These are phyloP conservation scores for Trypanosoma vivax DNA, from an alignment of 208 protist genomes.

Conservation along the genomic window DNA sequence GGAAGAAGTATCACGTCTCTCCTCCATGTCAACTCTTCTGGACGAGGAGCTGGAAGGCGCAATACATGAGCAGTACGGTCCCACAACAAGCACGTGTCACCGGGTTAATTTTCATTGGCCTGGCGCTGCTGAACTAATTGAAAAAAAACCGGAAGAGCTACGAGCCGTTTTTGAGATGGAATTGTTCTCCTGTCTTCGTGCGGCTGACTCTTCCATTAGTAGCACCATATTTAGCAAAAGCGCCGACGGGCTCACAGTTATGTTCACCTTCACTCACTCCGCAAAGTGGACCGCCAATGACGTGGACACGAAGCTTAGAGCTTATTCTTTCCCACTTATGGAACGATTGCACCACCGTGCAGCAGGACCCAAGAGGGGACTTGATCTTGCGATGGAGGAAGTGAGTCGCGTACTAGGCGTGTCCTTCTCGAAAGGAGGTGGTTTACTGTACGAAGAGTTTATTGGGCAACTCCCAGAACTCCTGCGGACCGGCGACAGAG, in stretches of 20 bases:
- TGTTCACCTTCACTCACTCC: slow-evolving; percentile 34
- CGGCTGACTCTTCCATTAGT: slow-evolving; percentile 27
- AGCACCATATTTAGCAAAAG: slow-evolving; percentile 10
- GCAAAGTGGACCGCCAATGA: slow-evolving; percentile 8
- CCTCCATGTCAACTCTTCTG: too few relatives aligned
- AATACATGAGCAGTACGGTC: too few relatives aligned
- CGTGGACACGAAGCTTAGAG: slow-evolving; percentile 24
- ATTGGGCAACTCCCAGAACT: slow-evolving; percentile 26
- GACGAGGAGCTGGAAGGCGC: too few relatives aligned
- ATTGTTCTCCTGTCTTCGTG: slow-evolving; percentile 24
- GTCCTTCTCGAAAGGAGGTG: slow-evolving; percentile 28
- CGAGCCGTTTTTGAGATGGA: slow-evolving; percentile 22
- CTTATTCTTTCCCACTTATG: slow-evolving; percentile 28
- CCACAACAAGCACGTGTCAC: slow-evolving; percentile 41
- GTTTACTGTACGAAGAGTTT: slow-evolving; percentile 37
- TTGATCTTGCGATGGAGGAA: slow-evolving; percentile 41
- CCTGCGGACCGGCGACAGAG: slow-evolving; percentile 30
- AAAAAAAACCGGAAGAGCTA: slow-evolving; percentile 42
- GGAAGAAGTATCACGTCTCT: too few relatives aligned
- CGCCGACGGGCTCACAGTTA: slow-evolving; percentile 19
- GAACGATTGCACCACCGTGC: slow-evolving; percentile 22
- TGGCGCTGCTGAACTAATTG: slow-evolving; percentile 19
- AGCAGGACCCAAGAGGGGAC: slow-evolving; percentile 23
- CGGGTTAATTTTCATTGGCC: slow-evolving; percentile 26
- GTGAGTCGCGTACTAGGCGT: slow-evolving; percentile 27